Percentiles rank a stretch among this genome's conserved stretches.
Conservation (phyloP, 2,329 filamentous ascomycete genomes). For the Sporothrix inflata region DNA sequence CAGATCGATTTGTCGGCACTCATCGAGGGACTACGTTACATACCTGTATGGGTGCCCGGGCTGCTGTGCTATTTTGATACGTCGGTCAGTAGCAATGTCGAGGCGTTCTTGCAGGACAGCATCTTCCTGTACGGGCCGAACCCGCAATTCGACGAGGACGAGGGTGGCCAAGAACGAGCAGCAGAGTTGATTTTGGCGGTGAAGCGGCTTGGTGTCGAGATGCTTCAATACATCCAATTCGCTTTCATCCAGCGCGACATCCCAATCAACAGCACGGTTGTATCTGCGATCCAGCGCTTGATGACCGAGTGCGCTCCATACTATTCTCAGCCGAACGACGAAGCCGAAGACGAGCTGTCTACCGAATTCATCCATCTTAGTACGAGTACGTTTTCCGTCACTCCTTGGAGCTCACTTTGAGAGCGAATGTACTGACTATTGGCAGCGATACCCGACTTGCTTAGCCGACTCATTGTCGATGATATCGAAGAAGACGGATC, state of each 20-base stretch:
- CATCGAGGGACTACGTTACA: constrained; percentile 36
- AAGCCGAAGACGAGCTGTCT: constrained; percentile 37
- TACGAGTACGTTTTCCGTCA: constrained; percentile 40
- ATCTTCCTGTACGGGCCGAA: constrained; percentile 46
- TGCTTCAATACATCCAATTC: constrained; percentile 52
- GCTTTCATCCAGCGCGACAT: constrained; percentile 48
- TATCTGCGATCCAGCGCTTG: constrained; percentile 48
- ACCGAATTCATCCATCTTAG: constrained; percentile 43
- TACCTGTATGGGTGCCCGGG: constrained; percentile 56
- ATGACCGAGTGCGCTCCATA: constrained; percentile 49
- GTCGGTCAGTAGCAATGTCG: constrained; percentile 47
- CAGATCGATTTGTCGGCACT: not conserved
- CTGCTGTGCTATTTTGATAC: constrained; percentile 54
- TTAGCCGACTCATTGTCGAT: constrained; percentile 60
- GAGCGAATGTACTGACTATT: constrained; percentile 40
- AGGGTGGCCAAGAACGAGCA: constrained; percentile 40
- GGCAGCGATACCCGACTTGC: constrained; percentile 49
- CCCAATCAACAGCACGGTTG: constrained; percentile 49
- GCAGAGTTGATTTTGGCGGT: constrained; percentile 44
- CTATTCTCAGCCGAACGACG: constrained; percentile 40
- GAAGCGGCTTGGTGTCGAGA: constrained; percentile 48
- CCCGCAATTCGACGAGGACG: constrained; percentile 39
- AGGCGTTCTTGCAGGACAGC: constrained; percentile 49
- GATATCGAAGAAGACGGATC: constrained; percentile 63
- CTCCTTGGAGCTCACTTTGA: not conserved